Base-by-base conservation (phyloP, 148 eudicot species). In the Bassia scoparia region DNA sequence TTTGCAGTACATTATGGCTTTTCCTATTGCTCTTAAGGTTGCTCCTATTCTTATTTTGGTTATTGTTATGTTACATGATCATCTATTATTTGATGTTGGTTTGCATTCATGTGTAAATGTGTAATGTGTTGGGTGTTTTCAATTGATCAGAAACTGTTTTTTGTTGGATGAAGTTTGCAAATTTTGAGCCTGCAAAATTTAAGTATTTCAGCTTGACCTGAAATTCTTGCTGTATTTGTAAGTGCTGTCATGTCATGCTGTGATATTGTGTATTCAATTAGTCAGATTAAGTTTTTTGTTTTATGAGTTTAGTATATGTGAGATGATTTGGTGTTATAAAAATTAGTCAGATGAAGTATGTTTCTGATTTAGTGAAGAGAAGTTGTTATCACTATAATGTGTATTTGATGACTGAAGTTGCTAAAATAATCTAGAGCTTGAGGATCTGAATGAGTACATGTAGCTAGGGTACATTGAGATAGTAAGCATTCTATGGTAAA, bases 21-120 rank as follows among this genome's bases (percentile, higher is more conserved):
- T 95, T 55, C 98, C 98, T 53, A 82, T 91, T 82, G 89, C 96
- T 26, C 96, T 94, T 64, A 94, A 94, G 97, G 98, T 94, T 74
- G 30, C 85, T 76, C 62, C n/a, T 18, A 73, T 76, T 46, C 1
- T 30, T 26, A 33, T 49, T 9, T 67, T 54, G 20, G 44, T 63
- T 72, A 24, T 41, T 30, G 21, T 53, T 21, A 30, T 41, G n/a
- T n/a, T n/a, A n/a, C 23, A 23, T 63, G 65, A 37, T 31, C 34
- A 37, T 65, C 13, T 76, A 17, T 7, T 64, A 17, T 20, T 54
- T 55, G 44, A 0, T 68, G 56, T 67, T 41, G 29, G 41, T 54
- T 27, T 21, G 23, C 21, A 0, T 50, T 49, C 52, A 5, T 43
- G 27, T 29, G 33, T n/a, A n/a, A n/a, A n/a, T n/a, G n/a, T n/a